These are phyloP conservation scores for Cryptococcus sp. DNA, from an alignment of 1,284 basidiomycete genomes.

Conservation along the genomic window DNA sequence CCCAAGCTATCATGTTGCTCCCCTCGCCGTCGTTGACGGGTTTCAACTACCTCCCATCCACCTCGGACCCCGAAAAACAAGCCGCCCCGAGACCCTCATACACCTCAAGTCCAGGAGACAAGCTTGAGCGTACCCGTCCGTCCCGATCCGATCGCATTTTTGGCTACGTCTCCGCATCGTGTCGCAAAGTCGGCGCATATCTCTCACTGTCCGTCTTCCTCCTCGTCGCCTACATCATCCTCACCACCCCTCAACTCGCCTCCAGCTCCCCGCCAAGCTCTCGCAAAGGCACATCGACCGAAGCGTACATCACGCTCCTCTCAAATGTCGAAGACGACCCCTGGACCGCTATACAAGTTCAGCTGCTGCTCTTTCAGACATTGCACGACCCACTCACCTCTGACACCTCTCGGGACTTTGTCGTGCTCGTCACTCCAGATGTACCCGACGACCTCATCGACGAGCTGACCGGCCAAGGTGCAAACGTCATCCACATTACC, in stretches of 20 bases:
- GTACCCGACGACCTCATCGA: constrained; percentile 5
- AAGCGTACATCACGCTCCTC: constrained; percentile 13
- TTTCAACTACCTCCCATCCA: no score
- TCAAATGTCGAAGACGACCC: constrained; percentile 3
- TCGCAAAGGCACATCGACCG: constrained; percentile 1
- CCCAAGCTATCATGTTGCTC: no score
- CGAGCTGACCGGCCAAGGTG: constrained; percentile 8
- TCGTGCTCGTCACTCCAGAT: constrained; percentile 10
- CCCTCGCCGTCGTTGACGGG: no score
- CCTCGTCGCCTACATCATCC: no score
- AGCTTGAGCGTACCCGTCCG: no score
- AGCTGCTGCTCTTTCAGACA: constrained; percentile 18
- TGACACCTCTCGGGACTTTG: constrained; percentile 8
- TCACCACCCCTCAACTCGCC: neutral
- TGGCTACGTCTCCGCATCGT: no score
- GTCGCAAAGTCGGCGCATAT: no score
- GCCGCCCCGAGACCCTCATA: no score
- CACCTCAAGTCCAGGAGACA: no score
- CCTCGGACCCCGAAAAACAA: no score
- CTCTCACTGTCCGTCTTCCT: no score
- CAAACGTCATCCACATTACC: neutral
- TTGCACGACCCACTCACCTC: constrained; percentile 9
- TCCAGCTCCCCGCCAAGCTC: neutral
- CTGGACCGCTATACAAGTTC: constrained; percentile 11
- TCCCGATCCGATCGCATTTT: no score